Evolutionary conservation across 768 basidiomycete genomes (phyloP).

Genomic region (Rhizopogon salebrosus): DNA sequence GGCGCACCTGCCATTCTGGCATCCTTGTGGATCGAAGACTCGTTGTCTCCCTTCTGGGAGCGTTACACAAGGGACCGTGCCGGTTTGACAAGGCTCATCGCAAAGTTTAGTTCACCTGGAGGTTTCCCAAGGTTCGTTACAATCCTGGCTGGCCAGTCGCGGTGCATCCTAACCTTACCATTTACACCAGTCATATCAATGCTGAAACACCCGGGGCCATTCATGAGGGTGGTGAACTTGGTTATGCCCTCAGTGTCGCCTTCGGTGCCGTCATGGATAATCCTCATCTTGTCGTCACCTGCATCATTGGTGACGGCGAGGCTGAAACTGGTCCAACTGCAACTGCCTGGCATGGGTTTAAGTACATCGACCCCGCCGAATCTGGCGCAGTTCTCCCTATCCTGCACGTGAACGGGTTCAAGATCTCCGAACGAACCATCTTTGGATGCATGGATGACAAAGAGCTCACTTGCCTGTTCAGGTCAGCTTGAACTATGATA

Average conservation of each 20-base stretch:
- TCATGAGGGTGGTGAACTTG: conserved; percentile 89
- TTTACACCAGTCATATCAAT: conserved; percentile 55
- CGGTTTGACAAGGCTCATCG: conserved; percentile 66
- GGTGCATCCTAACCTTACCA: not conserved
- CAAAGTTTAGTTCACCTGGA: conserved; percentile 74
- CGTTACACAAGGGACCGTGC: conserved; percentile 48
- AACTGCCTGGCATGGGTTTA: conserved; percentile 78
- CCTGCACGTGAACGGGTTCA: conserved; percentile 83
- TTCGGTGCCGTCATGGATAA: conserved; percentile 92
- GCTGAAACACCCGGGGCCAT: conserved; percentile 86
- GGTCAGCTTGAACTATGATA: conserved; percentile 32
- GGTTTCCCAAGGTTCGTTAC: conserved; percentile 70
- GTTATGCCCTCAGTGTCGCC: conserved; percentile 81
- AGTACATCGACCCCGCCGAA: conserved; percentile 88
- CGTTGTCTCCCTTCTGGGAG: conserved; percentile 54
- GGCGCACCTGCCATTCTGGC: conserved; percentile 87
- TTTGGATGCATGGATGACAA: conserved; percentile 89
- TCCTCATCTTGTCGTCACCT: conserved; percentile 75
- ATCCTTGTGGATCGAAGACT: conserved; percentile 81
- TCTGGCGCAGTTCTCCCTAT: conserved; percentile 91
- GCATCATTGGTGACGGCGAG: conserved; percentile 87
- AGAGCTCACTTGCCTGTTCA: conserved; percentile 72
- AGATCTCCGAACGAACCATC: conserved; percentile 88
- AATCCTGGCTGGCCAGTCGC: not conserved
- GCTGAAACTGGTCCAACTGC: conserved; percentile 79